A percentile compares a stretch with the other conserved stretches of the same genome.
These are phyloP conservation scores for Paramecium caudatum DNA, from an alignment of 73 alveolate genomes.

Conservation along the genomic window DNA sequence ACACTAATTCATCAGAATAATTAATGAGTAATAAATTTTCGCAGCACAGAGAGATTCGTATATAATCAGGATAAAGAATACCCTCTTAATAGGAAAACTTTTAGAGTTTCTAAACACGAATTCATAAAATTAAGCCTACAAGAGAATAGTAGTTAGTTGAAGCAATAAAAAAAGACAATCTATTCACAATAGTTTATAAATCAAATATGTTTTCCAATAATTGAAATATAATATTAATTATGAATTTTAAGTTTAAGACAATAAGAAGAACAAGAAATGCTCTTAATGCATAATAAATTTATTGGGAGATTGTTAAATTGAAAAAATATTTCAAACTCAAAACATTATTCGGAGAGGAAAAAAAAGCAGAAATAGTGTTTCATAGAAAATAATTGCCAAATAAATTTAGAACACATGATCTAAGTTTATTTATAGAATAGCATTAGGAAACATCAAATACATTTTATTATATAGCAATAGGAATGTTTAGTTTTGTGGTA, in stretches of 20 bases:
- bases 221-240: neutral
- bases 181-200: neutral
- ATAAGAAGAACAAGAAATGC: conserved; percentile 39
- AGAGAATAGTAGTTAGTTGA: neutral
- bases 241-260: conserved; percentile 41
- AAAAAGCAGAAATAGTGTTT: neutral
- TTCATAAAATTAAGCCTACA: neutral
- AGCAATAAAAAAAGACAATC: neutral
- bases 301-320: conserved; percentile 34
- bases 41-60: neutral
- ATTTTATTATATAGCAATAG: neutral
- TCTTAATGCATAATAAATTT: conserved; percentile 28
- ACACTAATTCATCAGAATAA: neutral
- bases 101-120: neutral
- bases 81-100: neutral
- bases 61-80: neutral
- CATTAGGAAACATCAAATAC: neutral
- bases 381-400: conserved; percentile 17
- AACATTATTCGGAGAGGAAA: neutral
- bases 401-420: neutral
- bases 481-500: neutral
- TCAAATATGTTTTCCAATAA: conserved; percentile 17
- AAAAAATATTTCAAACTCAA: conserved; percentile 31
- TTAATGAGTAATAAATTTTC: neutral
- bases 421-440: conserved; percentile 28